phyloP scores from a whole-genome alignment of 441 rosid species.

The Erodium moschatum region DNA sequence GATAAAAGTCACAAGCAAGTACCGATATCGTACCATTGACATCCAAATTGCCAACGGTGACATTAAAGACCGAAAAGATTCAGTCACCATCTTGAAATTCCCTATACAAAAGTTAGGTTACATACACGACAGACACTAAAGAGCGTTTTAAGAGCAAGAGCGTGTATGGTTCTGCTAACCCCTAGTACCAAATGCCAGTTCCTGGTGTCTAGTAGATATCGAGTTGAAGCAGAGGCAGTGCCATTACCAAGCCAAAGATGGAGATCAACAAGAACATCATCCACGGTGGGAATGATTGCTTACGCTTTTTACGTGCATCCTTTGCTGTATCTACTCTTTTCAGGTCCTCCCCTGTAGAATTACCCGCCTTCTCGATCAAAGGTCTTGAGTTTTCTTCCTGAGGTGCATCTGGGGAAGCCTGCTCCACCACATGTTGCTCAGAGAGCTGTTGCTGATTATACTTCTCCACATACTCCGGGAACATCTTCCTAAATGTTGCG shows the following conservation, averaged over 20 bases:
- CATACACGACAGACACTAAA: not conserved
- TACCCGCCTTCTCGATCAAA: slow-evolving; percentile 28
- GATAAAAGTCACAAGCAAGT: slow-evolving; percentile 2
- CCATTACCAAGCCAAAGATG: slow-evolving; percentile 83
- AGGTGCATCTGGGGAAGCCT: slow-evolving; percentile 29
- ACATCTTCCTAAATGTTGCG: slow-evolving; percentile 71
- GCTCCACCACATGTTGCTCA: slow-evolving; percentile 41
- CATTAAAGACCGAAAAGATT: not conserved
- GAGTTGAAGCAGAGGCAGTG: slow-evolving; percentile 88
- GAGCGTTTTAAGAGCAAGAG: slow-evolving; percentile 7
- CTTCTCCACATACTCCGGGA: slow-evolving; percentile 85
- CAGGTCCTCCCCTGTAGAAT: slow-evolving; percentile 24
- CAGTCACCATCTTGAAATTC: not conserved
- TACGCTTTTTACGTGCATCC: slow-evolving; percentile 41
- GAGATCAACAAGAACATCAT: slow-evolving; percentile 71
- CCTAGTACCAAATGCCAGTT: slow-evolving; percentile 17
- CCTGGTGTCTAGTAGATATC: slow-evolving; percentile 18
- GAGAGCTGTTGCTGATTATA: slow-evolving; percentile 51
- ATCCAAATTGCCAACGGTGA: not conserved
- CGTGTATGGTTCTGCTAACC: slow-evolving; percentile 17
- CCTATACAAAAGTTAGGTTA: slow-evolving; percentile 10
- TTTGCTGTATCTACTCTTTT: slow-evolving; percentile 25
- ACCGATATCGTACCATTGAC: not conserved
- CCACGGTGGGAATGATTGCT: slow-evolving; percentile 77
- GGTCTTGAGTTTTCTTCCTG: slow-evolving; percentile 33